phyloP scores from a whole-genome alignment of 257 asterid species.

The Solanum pinnatisectum region DNA sequence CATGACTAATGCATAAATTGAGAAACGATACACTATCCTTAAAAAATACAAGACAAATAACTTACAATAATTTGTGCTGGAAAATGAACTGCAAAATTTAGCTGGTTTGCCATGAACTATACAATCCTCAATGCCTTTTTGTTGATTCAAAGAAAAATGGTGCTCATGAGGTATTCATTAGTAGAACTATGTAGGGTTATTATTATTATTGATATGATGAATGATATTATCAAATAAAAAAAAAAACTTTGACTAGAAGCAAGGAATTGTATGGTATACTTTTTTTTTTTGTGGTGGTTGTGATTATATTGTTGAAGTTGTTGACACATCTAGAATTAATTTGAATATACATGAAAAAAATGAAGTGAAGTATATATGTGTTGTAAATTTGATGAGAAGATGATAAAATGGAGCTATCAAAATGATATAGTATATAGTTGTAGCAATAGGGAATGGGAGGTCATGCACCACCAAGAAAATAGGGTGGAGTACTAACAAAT shows the following conservation, averaged over 20 bases:
- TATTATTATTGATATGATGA: not conserved
- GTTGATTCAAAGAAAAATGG: not conserved
- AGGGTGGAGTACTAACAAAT: not conserved
- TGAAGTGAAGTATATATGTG: not conserved
- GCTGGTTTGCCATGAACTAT: constrained; percentile 25
- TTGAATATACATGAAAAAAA: not conserved
- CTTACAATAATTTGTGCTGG: constrained; percentile 27
- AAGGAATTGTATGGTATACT: not conserved
- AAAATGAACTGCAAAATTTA: constrained; percentile 2
- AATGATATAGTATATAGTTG: not conserved
- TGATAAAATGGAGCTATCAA: constrained; percentile 49
- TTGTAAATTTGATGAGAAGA: not conserved
- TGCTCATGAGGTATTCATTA: not conserved
- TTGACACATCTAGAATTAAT: not conserved
- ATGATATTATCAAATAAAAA: not conserved
- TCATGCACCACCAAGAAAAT: not conserved
- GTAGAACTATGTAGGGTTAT: not conserved
- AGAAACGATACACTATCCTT: not conserved
- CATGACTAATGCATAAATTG: not conserved
- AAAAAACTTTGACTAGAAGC: constrained; percentile 35
- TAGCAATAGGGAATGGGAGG: constrained; percentile 17
- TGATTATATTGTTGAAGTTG: constrained; percentile 9
- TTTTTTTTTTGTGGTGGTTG: constrained; percentile 1
- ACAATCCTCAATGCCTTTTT: not conserved
- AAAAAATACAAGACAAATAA: not conserved